Percentiles rank a stretch among this genome's conserved stretches.
These are phyloP conservation scores for Chaetomium tenue DNA, from an alignment of 495 filamentous ascomycete genomes.

Conservation along the genomic window DNA sequence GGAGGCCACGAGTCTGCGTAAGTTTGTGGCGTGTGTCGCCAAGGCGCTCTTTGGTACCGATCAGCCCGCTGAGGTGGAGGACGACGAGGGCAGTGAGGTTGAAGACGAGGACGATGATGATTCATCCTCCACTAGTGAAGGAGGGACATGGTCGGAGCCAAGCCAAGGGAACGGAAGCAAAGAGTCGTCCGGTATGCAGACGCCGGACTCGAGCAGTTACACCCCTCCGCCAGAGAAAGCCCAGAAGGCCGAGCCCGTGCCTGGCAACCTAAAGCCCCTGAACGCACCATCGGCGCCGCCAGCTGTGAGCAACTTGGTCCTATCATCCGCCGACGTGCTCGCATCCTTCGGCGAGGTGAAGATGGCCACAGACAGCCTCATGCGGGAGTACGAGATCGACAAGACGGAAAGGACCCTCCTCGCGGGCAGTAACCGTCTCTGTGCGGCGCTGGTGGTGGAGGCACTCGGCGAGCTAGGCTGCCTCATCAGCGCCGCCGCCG, in stretches of 20 bases:
- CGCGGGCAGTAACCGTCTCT: not conserved
- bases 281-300: not conserved
- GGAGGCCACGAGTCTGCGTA: slow-evolving; percentile 33
- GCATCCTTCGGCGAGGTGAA: not conserved
- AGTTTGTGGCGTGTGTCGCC: slow-evolving; percentile 10
- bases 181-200: not conserved
- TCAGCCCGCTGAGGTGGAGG: not conserved
- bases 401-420: not conserved
- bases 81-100: not conserved
- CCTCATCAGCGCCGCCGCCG: not conserved
- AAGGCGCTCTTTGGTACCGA: not conserved
- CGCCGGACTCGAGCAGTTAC: not conserved
- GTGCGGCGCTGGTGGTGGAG: not conserved
- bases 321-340: not conserved
- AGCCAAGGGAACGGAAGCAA: not conserved
- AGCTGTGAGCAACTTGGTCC: not conserved
- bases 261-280: not conserved
- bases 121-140: not conserved
- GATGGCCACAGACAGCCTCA: not conserved
- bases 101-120: not conserved
- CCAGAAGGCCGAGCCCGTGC: not conserved
- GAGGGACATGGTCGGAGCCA: not conserved
- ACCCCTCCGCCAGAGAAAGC: not conserved
- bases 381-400: not conserved
- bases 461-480: not conserved